phyloP scores from a whole-genome alignment of 2,329 filamentous ascomycete species.

The Paracorniculantispora psalliotae region DNA sequence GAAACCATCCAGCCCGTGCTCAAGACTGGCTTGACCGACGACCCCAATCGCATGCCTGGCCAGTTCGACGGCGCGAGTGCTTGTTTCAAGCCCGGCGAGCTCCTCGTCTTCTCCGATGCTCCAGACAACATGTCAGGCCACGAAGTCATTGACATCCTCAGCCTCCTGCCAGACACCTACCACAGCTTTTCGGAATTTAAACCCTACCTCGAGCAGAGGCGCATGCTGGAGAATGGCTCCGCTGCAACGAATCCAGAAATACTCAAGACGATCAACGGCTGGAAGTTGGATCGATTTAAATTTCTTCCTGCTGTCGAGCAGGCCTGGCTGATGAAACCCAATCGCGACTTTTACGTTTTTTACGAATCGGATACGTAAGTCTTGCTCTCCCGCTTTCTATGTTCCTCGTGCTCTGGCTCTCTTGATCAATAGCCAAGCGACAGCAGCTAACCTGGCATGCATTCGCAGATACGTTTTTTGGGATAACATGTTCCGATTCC shows the following conservation, averaged over 20 bases:
- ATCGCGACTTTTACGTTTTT: constrained; percentile 52
- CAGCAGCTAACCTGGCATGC: neutral
- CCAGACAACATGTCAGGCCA: constrained; percentile 40
- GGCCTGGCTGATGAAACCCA: constrained; percentile 41
- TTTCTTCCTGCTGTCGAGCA: constrained; percentile 51
- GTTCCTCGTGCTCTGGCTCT: neutral
- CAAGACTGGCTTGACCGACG: constrained; percentile 44
- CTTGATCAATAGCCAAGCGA: neutral
- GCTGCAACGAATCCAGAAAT: constrained; percentile 26
- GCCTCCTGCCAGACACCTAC: constrained; percentile 38
- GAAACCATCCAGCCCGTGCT: constrained; percentile 32
- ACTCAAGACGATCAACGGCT: constrained; percentile 35
- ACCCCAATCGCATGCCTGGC: constrained; percentile 30
- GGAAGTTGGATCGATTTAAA: constrained; percentile 54
- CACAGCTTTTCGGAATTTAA: constrained; percentile 29
- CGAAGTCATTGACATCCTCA: constrained; percentile 40
- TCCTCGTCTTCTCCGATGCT: constrained; percentile 49
- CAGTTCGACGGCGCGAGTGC: constrained; percentile 11
- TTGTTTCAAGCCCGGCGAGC: constrained; percentile 20
- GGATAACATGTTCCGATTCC: constrained; percentile 17
- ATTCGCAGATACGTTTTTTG: constrained; percentile 15
- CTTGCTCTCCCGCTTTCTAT: constrained; percentile 27
- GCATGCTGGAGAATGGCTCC: constrained; percentile 29
- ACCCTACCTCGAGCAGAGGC: constrained; percentile 36
- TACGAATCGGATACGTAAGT: constrained; percentile 51